Evolutionary conservation across 2,329 filamentous ascomycete genomes (phyloP), one percentile per base, ranked within the genome.

Genomic region (Hirsutella minnesotensis): DNA sequence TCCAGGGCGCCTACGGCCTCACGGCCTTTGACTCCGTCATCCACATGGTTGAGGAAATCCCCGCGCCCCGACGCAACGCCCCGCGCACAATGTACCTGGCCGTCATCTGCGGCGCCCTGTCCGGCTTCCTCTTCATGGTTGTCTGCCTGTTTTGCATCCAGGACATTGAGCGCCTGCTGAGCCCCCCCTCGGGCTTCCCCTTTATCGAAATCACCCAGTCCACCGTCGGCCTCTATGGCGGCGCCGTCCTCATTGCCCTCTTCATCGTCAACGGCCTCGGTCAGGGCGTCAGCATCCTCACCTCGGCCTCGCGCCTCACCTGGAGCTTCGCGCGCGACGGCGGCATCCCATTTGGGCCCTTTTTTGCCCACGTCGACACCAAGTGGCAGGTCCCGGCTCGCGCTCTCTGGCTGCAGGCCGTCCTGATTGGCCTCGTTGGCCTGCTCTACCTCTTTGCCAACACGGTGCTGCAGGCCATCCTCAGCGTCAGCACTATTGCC

Each of bases 1-100:
- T 77, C 0, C 73, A 77, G 48, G 68, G 70, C 2, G 73, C 73
- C 0, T 77, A 77, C 43, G 73, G 52, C 2, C 56, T 75, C 15
- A 75, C 71, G 0, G 73, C 73, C 2, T 77, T 77, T 47, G 74
- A 78, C 50, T 70, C 73, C 0, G 73, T 74, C 29, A 74, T 77
- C 31, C 74, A 78, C 52, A 68, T 77, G 62, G 68, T 73, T 2
- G 73, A 77, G 48, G 73, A 77, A 50, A 72, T 77, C 2, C 72
- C 73, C 1, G 57, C 62, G 4, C 72, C 73, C 1, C 58, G 70
- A 24, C 66, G 58, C 30, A 74, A 73, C 43, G 68, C 67, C 0
- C 73, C 73, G 0, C 61, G 60, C 15, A 65, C 70, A 3, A 74
- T 77, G 47, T 75, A 66, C 60, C 62, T 75, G 16, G 68, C 72